These are phyloP conservation scores for Lentinula lateritia DNA, from an alignment of 768 basidiomycete genomes.

Conservation along the genomic window DNA sequence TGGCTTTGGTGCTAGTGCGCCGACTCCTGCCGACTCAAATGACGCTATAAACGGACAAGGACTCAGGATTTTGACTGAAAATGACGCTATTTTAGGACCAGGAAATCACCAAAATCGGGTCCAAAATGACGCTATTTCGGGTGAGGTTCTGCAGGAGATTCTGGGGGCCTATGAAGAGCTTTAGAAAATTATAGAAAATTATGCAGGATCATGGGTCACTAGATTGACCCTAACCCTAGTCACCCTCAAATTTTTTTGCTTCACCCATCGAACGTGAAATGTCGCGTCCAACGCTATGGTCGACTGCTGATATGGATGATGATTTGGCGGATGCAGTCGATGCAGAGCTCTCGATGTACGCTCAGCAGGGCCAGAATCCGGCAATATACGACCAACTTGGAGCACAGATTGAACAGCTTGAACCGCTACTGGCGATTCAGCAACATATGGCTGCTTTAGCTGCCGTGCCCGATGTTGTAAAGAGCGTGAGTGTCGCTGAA, in stretches of 20 bases:
- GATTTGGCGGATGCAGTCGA: slow-evolving; percentile 2
- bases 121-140: too few species aligned
- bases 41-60: too few species aligned
- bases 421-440: slow-evolving; percentile 50
- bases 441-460: slow-evolving; percentile 82
- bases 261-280: not conserved
- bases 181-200: too few species aligned
- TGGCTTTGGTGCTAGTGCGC: too few species aligned
- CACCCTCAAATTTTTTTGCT: not conserved
- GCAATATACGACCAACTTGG: slow-evolving; percentile 3
- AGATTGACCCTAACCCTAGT: not conserved
- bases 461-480: slow-evolving; percentile 86
- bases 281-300: slow-evolving; percentile 4
- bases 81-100: too few species aligned
- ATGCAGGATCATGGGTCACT: too few species aligned
- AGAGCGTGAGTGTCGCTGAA: slow-evolving; percentile 52
- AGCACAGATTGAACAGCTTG: slow-evolving; percentile 2
- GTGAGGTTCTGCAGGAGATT: too few species aligned
- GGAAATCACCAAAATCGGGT: too few species aligned
- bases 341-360: not conserved
- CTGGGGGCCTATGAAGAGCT: too few species aligned
- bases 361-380: slow-evolving; percentile 1
- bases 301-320: slow-evolving; percentile 3
- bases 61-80: too few species aligned
- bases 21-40: too few species aligned